phyloP scores from a whole-genome alignment of 768 basidiomycete genomes.

The Agaricus blazei region DNA sequence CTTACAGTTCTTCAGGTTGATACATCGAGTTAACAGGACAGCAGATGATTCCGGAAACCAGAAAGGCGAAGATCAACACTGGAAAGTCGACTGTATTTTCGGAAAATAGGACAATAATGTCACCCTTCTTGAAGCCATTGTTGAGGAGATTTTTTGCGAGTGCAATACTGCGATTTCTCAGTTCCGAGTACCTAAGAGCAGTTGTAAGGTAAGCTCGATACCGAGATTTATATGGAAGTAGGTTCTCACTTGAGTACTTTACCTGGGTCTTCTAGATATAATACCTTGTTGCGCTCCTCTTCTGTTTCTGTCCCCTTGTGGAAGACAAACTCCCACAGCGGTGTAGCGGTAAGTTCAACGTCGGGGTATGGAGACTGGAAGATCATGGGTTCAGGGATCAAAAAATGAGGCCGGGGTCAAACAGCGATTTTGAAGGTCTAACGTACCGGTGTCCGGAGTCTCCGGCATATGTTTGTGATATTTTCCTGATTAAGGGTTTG shows the following conservation, averaged over 20 bases:
- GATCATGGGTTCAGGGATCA: not conserved
- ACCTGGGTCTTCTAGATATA: constrained; percentile 1
- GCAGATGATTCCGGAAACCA: not conserved
- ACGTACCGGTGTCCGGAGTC: no score
- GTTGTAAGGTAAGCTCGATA: not conserved
- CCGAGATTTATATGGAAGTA: not conserved
- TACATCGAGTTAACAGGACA: constrained; percentile 2
- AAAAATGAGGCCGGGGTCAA: not conserved
- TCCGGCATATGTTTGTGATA: no score
- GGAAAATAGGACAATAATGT: not conserved
- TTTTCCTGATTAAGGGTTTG: no score
- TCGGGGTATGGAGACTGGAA: not conserved
- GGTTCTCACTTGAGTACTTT: not conserved
- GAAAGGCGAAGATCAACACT: not conserved
- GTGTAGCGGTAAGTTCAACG: not conserved
- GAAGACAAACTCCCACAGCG: constrained; percentile 4
- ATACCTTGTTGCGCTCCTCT: not conserved
- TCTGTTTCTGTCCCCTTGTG: not conserved
- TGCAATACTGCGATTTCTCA: not conserved
- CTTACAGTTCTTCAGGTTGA: constrained; percentile 2
- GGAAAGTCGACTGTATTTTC: constrained; percentile 2
- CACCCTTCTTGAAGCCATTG: not conserved
- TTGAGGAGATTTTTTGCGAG: not conserved
- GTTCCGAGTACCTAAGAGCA: not conserved
- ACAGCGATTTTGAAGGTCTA: not conserved